Base-by-base conservation (phyloP, 371 early-diverging fungal species). In the Actinomucor elegans region DNA sequence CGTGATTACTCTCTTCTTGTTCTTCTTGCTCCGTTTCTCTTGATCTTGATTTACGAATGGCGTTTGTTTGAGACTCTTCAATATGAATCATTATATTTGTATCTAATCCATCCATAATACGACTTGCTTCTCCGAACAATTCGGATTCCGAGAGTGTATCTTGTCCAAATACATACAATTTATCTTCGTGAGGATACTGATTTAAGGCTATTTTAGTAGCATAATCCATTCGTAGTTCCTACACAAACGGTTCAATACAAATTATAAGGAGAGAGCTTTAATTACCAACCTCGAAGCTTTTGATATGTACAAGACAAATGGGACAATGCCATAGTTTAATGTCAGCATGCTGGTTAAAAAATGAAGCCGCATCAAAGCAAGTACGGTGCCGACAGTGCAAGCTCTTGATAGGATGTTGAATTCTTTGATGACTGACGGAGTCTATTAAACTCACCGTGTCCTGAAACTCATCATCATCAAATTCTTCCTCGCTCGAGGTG, bases 291-390 rank as follows among this genome's bases (percentile, higher is more conserved):
- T 62, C 57, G 6, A 52, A 48, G 31, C 31, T 47, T 32, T 62
- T 62, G n/a, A 62, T 62, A 42, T 62, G 62, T 23, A 62, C 62
- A 28, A 31, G 21, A 33, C 62, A 62, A 40, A 57, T 52, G 27
- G 62, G 62, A 33, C 62, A 62, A 48, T 57, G 44, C 62, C 62
- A 62, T 20, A 51, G 41, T 38, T 57, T 52, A 32, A 42, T 48
- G 34, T 56, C 36, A 12, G 37, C 32, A 44, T 62, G 34, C 6
- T 47, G 47, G 14, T 57, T 47, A 32, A 62, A 62, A 18, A 62
- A 62, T 4, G 14, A 6, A 21, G 43, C 28, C 9, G 57, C 62
- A 43, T 62, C 62, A 52, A 62, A 62, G 15, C 57, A 62, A 11
- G 37, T 34, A 11, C 43, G 48, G 34, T 62, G 62, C 15, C 47